These are phyloP conservation scores for Candida sonorensis DNA, from an alignment of 805 yeast species.

Conservation along the genomic window DNA sequence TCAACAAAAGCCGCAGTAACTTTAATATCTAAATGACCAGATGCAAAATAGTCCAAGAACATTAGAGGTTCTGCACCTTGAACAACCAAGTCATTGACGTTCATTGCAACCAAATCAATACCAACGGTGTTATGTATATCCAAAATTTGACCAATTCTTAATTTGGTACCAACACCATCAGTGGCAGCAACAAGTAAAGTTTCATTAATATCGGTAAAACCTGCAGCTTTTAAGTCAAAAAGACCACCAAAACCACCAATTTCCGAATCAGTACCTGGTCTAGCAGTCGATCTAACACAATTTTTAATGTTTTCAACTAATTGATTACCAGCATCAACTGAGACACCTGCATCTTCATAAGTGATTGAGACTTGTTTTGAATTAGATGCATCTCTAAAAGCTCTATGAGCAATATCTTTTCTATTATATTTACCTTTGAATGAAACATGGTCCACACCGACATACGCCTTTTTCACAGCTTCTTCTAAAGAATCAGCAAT, in stretches of 20 bases:
- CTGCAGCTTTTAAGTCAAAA: conserved; percentile 84
- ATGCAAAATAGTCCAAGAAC: conserved; percentile 94
- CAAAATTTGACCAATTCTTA: conserved; percentile 87
- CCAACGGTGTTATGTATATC: conserved; percentile 96
- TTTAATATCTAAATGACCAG: conserved; percentile 79
- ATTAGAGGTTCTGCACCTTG: conserved; percentile 98
- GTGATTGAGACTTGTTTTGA: conserved; percentile 48
- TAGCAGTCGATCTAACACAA: conserved; percentile 83
- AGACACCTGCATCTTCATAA: conserved; percentile 94
- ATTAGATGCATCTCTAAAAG: conserved; percentile 52
- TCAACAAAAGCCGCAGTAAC: conserved; percentile 83
- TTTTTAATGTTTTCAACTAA: conserved; percentile 87
- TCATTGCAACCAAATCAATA: conserved; percentile 98
- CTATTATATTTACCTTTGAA: conserved; percentile 79
- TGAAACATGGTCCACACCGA: conserved; percentile 69
- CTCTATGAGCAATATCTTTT: conserved; percentile 93
- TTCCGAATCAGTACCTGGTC: conserved; percentile 96
- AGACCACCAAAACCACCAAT: conserved; percentile 99
- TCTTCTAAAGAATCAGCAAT: conserved; percentile 66
- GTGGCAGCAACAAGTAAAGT: conserved; percentile 94
- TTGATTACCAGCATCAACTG: conserved; percentile 90
- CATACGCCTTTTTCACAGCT: conserved; percentile 82
- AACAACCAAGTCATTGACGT: conserved; percentile 93
- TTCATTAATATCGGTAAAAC: conserved; percentile 65
- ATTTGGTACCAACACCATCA: conserved; percentile 98